A percentile compares a stretch with the other conserved stretches of the same genome.
Evolutionary conservation across 208 protist species (phyloP).

Genomic region (Acanthamoeba sp.): DNA sequence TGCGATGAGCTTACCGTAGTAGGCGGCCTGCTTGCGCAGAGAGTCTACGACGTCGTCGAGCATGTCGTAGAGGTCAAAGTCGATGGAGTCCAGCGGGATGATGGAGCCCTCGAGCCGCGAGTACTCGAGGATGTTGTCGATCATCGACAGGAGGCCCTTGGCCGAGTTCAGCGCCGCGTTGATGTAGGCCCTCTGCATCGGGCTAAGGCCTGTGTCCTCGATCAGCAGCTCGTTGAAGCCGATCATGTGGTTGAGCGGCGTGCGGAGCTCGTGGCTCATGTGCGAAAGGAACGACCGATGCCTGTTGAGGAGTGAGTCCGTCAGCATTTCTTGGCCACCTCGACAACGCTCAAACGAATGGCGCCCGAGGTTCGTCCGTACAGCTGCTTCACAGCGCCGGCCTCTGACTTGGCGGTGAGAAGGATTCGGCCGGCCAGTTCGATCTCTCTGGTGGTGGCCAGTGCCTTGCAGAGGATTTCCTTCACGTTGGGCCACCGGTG

Average conservation of each 20-base stretch:
- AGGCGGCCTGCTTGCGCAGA: background rate
- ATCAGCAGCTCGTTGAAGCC: constrained; percentile 36
- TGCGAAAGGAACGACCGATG: background rate
- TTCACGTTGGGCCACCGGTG: background rate
- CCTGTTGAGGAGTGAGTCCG: background rate
- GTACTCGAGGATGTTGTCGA: constrained; percentile 44
- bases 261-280: constrained; percentile 33
- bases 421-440: constrained; percentile 1
- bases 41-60: background rate
- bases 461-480: constrained; percentile 1
- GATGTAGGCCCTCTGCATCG: constrained; percentile 13
- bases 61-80: background rate
- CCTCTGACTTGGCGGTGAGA: constrained; percentile 3
- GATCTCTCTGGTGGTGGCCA: constrained; percentile 12
- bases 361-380: background rate
- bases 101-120: background rate
- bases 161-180: background rate
- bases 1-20: background rate
- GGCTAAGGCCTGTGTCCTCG: background rate
- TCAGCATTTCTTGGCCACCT: background rate
- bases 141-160: constrained; percentile 37
- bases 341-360: too few species aligned
- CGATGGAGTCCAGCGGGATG: background rate
- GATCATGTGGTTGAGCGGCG: constrained; percentile 25
- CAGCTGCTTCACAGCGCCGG: background rate